A percentile compares a stretch with the other conserved stretches of the same genome.
These are phyloP conservation scores for Musa schizocarpa DNA, from an alignment of 176 grass and related monocot genomes.

Conservation along the genomic window DNA sequence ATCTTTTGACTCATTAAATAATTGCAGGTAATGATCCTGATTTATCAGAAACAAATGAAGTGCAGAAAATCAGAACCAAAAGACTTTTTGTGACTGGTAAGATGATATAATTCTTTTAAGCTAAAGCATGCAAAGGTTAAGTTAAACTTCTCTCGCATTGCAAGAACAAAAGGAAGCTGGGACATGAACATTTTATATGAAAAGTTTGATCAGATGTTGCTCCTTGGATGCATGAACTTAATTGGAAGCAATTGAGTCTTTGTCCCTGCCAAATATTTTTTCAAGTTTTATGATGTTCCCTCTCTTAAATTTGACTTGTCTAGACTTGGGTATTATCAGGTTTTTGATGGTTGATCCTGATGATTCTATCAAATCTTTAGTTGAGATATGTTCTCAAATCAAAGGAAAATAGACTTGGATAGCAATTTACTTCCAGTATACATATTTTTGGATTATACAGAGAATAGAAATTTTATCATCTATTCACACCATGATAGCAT, in stretches of 20 bases:
- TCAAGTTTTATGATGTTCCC: no score
- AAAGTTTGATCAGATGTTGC: neutral
- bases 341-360: neutral
- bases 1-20: conserved; percentile 2
- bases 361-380: neutral
- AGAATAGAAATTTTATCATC: neutral
- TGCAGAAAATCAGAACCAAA: conserved; percentile 57
- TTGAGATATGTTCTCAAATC: neutral
- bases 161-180: neutral
- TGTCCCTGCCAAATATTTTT: no score
- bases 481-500: neutral
- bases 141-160: neutral
- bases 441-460: neutral
- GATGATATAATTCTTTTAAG: neutral
- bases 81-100: conserved; percentile 93
- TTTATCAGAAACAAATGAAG: conserved; percentile 39
- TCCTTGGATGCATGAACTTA: neutral
- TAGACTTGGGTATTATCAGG: no score
- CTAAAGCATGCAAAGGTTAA: neutral
- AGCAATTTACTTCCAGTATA: neutral
- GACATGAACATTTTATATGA: neutral
- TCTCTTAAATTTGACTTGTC: no score
- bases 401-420: neutral
- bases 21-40: conserved; percentile 41
- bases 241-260: neutral